phyloP scores from a whole-genome alignment of 2,329 filamentous ascomycete species.

The Aspergillus phoenicis region DNA sequence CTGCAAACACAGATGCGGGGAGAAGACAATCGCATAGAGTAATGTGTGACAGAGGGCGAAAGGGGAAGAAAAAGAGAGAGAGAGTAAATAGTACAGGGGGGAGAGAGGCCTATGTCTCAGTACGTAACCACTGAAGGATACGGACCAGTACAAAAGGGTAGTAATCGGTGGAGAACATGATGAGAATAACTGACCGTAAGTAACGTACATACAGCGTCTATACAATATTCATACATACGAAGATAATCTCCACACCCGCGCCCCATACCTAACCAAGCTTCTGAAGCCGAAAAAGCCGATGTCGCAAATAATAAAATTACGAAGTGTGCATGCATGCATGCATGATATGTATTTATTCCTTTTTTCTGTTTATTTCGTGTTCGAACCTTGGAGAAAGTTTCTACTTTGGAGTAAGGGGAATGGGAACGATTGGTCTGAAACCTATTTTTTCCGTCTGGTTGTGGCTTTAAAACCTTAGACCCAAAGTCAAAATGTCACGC shows the following conservation, averaged over 20 bases:
- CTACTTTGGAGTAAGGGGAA: too few relatives aligned
- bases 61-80: too few relatives aligned
- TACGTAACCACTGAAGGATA: too few relatives aligned
- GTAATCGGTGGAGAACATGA: neutral
- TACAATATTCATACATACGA: neutral
- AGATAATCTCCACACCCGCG: neutral
- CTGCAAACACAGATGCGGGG: too few relatives aligned
- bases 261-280: neutral
- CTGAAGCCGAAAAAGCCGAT: conserved; percentile 23
- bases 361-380: neutral
- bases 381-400: neutral
- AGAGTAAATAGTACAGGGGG: too few relatives aligned
- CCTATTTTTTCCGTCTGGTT: neutral
- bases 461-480: neutral
- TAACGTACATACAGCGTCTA: neutral
- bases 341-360: neutral
- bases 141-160: neutral
- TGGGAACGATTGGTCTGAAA: too few relatives aligned
- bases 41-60: too few relatives aligned
- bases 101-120: too few relatives aligned
- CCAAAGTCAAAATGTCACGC: conserved; percentile 17
- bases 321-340: too few relatives aligned
- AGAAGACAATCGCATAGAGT: too few relatives aligned
- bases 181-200: neutral
- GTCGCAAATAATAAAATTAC: conserved; percentile 17